phyloP scores from a whole-genome alignment of 345 rosid species.

The Acer yangbiense region DNA sequence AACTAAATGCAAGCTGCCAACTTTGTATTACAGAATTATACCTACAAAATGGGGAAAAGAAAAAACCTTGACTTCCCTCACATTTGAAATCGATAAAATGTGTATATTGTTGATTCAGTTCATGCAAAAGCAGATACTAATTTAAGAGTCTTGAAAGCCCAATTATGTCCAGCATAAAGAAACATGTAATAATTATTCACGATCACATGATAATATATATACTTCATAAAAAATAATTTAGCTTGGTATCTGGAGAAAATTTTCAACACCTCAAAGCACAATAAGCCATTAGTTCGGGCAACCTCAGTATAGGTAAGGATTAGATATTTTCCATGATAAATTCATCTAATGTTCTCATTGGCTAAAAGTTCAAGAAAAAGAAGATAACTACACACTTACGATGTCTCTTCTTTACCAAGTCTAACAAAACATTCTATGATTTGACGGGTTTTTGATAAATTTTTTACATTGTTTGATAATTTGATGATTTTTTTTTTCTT shows the following conservation, averaged over 20 bases:
- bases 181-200: neutral
- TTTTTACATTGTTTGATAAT: no score
- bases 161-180: neutral
- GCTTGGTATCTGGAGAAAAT: neutral
- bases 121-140: neutral
- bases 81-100: neutral
- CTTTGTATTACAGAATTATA: constrained; percentile 88
- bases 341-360: neutral
- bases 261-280: neutral
- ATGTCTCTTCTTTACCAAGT: neutral
- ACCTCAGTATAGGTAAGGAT: neutral
- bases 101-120: neutral
- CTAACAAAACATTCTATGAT: neutral
- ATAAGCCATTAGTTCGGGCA: neutral
- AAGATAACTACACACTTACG: neutral
- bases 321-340: neutral
- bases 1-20: constrained; percentile 88
- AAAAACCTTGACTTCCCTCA: constrained; percentile 7
- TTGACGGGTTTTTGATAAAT: no score
- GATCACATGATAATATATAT: neutral
- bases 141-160: neutral
- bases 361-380: neutral
- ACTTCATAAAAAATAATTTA: neutral
- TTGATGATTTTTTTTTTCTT: no score
- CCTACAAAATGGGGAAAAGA: constrained; percentile 35